phyloP scores from a whole-genome alignment of 2,329 filamentous ascomycete genomes.

The Diatrype stigma region DNA sequence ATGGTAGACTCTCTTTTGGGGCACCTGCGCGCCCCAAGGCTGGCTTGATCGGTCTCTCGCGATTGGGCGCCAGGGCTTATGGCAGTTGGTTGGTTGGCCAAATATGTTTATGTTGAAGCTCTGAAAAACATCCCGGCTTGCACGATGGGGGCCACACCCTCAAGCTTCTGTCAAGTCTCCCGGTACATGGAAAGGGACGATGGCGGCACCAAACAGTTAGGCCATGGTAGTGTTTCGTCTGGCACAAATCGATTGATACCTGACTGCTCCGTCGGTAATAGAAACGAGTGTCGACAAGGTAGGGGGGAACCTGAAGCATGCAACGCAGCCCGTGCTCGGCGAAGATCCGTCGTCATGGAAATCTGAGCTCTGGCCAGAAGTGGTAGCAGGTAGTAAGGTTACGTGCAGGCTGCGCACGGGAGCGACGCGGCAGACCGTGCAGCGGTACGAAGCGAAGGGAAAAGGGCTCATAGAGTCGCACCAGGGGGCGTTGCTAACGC shows the following conservation, averaged over 20 bases:
- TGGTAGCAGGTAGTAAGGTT: conserved; percentile 1
- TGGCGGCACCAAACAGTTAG: neutral
- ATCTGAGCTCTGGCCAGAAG: neutral
- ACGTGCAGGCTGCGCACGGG: conserved; percentile 7
- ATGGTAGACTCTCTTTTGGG: neutral
- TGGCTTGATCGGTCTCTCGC: neutral
- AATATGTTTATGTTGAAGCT: neutral
- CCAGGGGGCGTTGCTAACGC: conserved; percentile 9
- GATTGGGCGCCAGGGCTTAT: neutral
- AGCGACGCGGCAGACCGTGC: conserved; percentile 12
- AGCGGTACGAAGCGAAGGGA: conserved; percentile 19
- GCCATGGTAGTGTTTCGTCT: neutral
- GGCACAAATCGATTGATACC: neutral
- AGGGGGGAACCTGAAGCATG: neutral
- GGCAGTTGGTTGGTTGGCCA: neutral
- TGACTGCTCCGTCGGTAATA: neutral
- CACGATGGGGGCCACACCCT: neutral
- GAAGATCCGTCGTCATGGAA: conserved; percentile 9
- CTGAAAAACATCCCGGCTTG: neutral
- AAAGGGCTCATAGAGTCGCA: conserved; percentile 22
- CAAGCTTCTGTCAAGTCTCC: neutral
- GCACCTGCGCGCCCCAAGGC: neutral
- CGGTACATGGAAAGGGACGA: neutral
- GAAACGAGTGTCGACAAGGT: neutral
- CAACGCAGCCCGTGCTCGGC: conserved; percentile 2